Evolutionary conservation across 768 basidiomycete genomes (phyloP).

Genomic region (Suillus hirtellus): DNA sequence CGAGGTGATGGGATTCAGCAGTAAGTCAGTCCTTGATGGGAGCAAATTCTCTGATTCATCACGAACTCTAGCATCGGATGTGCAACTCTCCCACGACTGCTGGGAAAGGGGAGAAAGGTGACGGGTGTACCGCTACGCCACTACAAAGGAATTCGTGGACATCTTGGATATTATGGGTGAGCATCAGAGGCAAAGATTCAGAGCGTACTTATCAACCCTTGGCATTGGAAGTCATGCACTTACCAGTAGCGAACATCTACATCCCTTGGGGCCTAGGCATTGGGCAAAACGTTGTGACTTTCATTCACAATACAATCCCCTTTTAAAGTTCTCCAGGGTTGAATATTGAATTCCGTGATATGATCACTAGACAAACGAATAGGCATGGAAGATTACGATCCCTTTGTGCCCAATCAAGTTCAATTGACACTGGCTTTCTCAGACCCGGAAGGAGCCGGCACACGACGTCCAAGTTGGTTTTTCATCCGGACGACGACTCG

Average conservation of each 20-base stretch:
- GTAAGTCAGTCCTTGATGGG: not conserved
- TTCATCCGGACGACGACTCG: no score
- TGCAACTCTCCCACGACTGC: not conserved
- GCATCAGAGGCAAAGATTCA: not conserved
- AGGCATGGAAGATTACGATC: not conserved
- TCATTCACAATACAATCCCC: not conserved
- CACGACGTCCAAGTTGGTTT: no score
- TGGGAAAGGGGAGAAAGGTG: not conserved
- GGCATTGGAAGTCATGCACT: not conserved
- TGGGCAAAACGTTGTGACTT: not conserved
- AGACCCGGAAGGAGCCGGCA: no score
- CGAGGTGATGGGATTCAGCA: not conserved
- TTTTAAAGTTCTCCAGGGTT: not conserved
- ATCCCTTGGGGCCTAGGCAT: not conserved
- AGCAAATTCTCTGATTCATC: not conserved
- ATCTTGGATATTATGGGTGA: not conserved
- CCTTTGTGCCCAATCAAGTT: not conserved
- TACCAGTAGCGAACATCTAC: not conserved
- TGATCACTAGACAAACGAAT: not conserved
- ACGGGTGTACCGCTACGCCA: slow-evolving; percentile 10
- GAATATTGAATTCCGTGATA: no score
- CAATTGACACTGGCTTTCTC: not conserved
- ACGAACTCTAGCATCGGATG: not conserved
- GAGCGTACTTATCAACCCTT: not conserved
- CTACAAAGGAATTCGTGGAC: slow-evolving; percentile 26